Percentiles rank a stretch among this genome's conserved stretches.
phyloP scores from a whole-genome alignment of 2,329 filamentous ascomycete species.

The Colletotrichum lindemuthianum region DNA sequence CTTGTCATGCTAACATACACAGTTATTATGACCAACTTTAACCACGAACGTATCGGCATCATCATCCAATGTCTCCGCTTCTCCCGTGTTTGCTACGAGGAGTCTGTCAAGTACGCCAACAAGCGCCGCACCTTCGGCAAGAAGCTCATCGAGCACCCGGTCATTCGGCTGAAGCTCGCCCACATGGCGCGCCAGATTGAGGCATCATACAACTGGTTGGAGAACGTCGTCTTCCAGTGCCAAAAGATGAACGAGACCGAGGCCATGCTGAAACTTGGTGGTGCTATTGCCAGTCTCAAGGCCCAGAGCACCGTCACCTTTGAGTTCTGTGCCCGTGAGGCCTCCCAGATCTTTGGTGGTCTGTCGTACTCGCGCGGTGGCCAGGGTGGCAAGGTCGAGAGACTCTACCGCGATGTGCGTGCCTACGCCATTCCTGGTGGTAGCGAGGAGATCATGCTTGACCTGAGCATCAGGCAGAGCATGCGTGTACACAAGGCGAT shows the following conservation, averaged over 20 bases:
- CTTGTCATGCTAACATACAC: conserved; percentile 31
- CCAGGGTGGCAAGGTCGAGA: conserved; percentile 94
- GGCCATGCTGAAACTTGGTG: conserved; percentile 94
- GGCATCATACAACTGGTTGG: conserved; percentile 95
- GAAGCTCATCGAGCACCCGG: conserved; percentile 94
- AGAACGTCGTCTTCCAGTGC: conserved; percentile 94
- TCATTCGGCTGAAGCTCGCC: conserved; percentile 96
- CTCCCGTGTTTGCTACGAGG: conserved; percentile 95
- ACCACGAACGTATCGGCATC: conserved; percentile 98
- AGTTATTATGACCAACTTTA: conserved; percentile 99
- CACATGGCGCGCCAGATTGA: conserved; percentile 99
- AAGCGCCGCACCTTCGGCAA: conserved; percentile 98
- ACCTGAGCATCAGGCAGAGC: conserved; percentile 92
- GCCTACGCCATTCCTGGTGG: conserved; percentile 97
- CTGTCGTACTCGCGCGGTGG: conserved; percentile 92
- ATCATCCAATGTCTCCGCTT: conserved; percentile 98
- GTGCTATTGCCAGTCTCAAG: conserved; percentile 92
- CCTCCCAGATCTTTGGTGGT: conserved; percentile 96
- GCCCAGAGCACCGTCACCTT: conserved; percentile 94
- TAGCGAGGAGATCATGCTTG: conserved; percentile 98
- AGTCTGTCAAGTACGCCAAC: conserved; percentile 95
- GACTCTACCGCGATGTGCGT: conserved; percentile 92
- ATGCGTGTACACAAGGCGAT: conserved; percentile 88
- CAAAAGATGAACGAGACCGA: conserved; percentile 92
- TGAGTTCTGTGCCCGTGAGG: conserved; percentile 97